These are phyloP conservation scores for Prinsepia uniflora DNA, from an alignment of 306 rosid species.

Conservation along the genomic window DNA sequence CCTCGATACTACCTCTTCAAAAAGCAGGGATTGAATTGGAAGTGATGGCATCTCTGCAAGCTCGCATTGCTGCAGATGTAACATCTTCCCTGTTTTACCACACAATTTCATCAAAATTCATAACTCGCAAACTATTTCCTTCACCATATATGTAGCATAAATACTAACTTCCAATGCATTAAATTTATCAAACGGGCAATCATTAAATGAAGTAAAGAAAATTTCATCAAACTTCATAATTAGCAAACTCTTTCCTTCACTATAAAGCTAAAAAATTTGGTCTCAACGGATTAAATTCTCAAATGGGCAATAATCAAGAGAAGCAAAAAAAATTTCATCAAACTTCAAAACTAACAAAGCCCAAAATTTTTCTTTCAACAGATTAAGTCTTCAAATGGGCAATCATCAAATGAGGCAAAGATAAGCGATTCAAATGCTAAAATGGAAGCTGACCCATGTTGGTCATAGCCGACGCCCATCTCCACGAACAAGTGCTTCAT, in stretches of 20 bases:
- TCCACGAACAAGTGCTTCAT: slow-evolving; percentile 92
- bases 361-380: not conserved
- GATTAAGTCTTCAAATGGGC: slow-evolving; percentile 12
- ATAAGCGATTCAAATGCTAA: not conserved
- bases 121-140: not conserved
- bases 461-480: slow-evolving; percentile 98
- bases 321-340: not conserved
- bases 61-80: slow-evolving; percentile 93
- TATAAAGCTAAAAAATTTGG: not conserved
- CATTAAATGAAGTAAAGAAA: not conserved
- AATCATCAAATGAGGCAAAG: not conserved
- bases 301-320: not conserved
- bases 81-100: slow-evolving; percentile 59
- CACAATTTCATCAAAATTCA: slow-evolving; percentile 9
- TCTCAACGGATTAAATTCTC: not conserved
- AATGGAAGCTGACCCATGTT: slow-evolving; percentile 63
- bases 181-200: not conserved
- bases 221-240: not conserved
- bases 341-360: not conserved
- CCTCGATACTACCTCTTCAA: slow-evolving; percentile 58
- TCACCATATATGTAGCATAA: not conserved
- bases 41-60: slow-evolving; percentile 90
- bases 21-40: slow-evolving; percentile 96
- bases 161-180: not conserved
- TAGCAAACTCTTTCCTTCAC: not conserved